Evolutionary conservation across 805 yeast species (phyloP), one percentile per base, ranked within the genome.

Genomic region (Lipomyces yamanashiensis): DNA sequence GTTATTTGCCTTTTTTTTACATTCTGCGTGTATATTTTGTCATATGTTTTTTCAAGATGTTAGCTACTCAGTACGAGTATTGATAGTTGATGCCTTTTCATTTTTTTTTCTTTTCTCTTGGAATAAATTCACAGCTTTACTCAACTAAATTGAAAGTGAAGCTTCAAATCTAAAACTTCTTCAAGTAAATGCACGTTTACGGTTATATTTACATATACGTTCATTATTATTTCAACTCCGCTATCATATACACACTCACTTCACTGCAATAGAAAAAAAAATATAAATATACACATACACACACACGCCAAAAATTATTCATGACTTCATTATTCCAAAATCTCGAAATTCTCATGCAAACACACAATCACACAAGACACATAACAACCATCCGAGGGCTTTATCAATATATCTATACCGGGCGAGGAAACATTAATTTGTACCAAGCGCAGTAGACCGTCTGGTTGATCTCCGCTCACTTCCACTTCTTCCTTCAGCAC

Each of bases 381-480:
- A 28, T 28, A 28, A 28, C n/a, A 28, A 28, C 5, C 28, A 28
- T 28, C 2, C 28, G 5, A 28, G 48, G n/a, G n/a, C n/a, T n/a
- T n/a, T 8, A 43, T 43, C 28, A 13, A 48, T 48, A 28, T 48
- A 48, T 34, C 52, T 13, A 15, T 15, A 4, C n/a, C 52, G 37
- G 52, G 23, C 19, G 48, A 17, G 19, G n/a, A n/a, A 15, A 21
- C 48, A 4, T 10, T 9, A 43, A 33, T 49, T 28, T 28, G 34
- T 19, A 39, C 54, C 12, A 34, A 33, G 21, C 21, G 37, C 55
- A 19, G 55, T 47, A 13, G 55, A 52, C 8, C 45, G 37, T 50
- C 54, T 34, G 17, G 43, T 52, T 34, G 45, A 40, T 10, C 55
- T 9, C 21, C 40, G 39, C 19, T 49, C 53, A 13, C 17, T 49